phyloP scores from a whole-genome alignment of 106 monocot species.

The Acanthochlamys bracteata region DNA sequence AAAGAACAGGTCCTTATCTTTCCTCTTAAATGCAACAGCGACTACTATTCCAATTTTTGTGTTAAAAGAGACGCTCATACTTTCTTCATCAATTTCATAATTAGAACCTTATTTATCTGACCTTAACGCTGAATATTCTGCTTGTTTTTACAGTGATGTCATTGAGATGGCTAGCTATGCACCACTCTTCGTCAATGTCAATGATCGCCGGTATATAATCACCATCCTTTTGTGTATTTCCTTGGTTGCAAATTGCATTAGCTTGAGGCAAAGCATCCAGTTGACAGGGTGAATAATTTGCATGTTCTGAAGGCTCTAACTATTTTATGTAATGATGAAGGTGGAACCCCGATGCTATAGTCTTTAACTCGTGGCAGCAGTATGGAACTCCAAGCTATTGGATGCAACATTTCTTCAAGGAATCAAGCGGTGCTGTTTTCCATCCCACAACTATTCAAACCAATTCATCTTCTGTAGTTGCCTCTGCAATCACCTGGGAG shows the following conservation, averaged over 20 bases:
- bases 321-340: slow-evolving; percentile 16
- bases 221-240: background rate
- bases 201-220: slow-evolving; percentile 52
- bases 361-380: slow-evolving; percentile 83
- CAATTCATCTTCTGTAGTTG: slow-evolving; percentile 31
- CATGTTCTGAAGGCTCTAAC: background rate
- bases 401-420: slow-evolving; percentile 90
- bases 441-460: slow-evolving; percentile 45
- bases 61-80: too few relatives aligned
- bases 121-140: background rate
- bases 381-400: slow-evolving; percentile 96
- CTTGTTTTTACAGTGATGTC: slow-evolving; percentile 49
- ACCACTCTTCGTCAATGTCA: slow-evolving; percentile 75
- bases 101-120: background rate
- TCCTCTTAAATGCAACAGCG: background rate
- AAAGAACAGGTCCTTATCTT: slow-evolving; percentile 58
- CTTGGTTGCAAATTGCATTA: background rate
- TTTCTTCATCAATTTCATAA: background rate
- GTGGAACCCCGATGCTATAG: slow-evolving; percentile 89
- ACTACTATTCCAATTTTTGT: background rate
- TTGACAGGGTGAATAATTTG: background rate
- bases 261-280: background rate
- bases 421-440: slow-evolving; percentile 61
- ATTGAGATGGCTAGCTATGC: slow-evolving; percentile 88
- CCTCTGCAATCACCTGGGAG: slow-evolving; percentile 79